Evolutionary conservation across 176 grass and related monocot genomes (phyloP), one percentile per base, ranked within the genome.

Genomic region (Triticum turgidum): DNA sequence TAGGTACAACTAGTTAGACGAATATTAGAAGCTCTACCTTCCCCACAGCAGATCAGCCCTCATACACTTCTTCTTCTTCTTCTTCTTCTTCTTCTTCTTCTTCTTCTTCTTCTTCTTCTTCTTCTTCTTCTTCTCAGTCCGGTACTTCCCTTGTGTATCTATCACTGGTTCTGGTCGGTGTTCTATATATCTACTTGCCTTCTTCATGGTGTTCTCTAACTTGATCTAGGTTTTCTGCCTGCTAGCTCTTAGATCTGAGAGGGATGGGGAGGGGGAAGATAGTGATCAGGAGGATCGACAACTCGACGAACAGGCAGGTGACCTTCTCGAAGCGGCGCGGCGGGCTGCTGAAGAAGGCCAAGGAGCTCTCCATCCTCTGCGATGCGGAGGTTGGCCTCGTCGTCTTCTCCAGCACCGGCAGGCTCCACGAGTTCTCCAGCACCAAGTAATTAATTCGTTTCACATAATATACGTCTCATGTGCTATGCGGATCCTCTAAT

Each of bases 251-350:
- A 80, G 78, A 80, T 80, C 61, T 80, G 78, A 65, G 29, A 52
- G 13, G 61, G 72, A 95, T 90, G 90, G 90, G 88, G 39, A 95
- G 93, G 81, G 93, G 93, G 68, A 95, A 92, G 85, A 88, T 92
- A 29, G 82, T 49, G 82, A 89, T 95, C 22, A 90, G 90, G 82
- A 88, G 93, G 85, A 95, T 95, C 30, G 90, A 95, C 78, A 88
- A 95, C 93, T 83, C 82, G 49, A 92, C 93, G 39, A 92, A 88
- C 78, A 89, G 93, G 79, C 93, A 95, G 83, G 93, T 95, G 78
- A 95, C 90, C 25, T 95, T 95, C 85, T 95, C 90, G 22, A 95
- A 95, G 86, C 84, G 93, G 59, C 86, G 93, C 68, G 92, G 82
- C 33, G 90, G 93, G 56, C 65, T 95, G 68, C 63, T 95, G 66